phyloP scores from a whole-genome alignment of 2,329 filamentous ascomycete species.

The Exophiala lecanii-corni region DNA sequence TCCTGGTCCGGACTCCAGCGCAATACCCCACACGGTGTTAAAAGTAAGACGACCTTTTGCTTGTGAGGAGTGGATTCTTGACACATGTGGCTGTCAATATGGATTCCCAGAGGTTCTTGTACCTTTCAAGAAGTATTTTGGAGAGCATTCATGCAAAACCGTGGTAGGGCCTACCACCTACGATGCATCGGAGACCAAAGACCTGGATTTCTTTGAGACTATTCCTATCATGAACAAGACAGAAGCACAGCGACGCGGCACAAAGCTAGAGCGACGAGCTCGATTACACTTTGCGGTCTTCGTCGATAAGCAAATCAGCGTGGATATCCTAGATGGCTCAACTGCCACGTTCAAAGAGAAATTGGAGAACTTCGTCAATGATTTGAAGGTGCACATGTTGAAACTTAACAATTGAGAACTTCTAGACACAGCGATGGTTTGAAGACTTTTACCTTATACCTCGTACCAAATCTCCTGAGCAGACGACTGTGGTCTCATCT shows the following conservation, averaged over 20 bases:
- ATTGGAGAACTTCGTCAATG: neutral
- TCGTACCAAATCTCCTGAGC: too few species aligned
- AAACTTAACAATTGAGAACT: slow-evolving; percentile 1
- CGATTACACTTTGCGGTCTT: neutral
- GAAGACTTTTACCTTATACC: too few species aligned
- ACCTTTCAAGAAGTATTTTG: neutral
- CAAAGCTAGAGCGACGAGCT: neutral
- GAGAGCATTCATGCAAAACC: neutral
- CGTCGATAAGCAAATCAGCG: neutral
- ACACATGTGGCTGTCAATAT: neutral
- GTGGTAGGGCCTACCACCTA: neutral
- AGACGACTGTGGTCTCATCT: too few species aligned
- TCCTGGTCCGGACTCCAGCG: neutral
- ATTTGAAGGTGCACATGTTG: neutral
- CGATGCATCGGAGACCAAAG: neutral
- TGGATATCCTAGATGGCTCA: neutral
- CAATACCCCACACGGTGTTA: neutral
- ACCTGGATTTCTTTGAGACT: neutral
- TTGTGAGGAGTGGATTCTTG: neutral
- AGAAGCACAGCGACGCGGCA: neutral
- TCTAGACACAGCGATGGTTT: slow-evolving; percentile 1
- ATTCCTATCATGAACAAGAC: neutral
- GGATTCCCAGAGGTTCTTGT: neutral
- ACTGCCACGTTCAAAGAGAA: neutral
- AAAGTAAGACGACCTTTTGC: neutral